phyloP scores from a whole-genome alignment of 140 eudicot species.

The Stevia rebaudiana region DNA sequence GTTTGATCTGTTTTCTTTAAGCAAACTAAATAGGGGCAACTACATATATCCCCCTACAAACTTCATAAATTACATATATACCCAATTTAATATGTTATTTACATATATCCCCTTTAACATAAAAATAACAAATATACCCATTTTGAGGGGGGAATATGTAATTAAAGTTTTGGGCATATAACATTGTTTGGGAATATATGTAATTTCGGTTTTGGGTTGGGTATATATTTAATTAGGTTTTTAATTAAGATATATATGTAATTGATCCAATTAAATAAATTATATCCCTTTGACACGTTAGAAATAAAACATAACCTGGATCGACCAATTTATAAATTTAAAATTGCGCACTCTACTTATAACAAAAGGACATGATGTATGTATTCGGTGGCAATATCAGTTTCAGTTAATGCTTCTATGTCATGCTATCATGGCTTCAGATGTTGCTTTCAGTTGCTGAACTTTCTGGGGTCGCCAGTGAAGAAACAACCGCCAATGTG shows the following conservation, averaged over 20 bases:
- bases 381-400: not conserved
- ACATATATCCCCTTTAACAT: too few species aligned
- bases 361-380: not conserved
- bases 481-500: constrained; percentile 29
- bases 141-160: too few species aligned
- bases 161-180: too few species aligned
- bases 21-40: too few species aligned
- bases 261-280: not conserved
- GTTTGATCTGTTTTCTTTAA: not conserved
- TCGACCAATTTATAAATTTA: not conserved
- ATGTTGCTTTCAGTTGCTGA: constrained; percentile 59
- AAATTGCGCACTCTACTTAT: not conserved
- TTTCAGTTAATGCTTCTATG: constrained; percentile 14
- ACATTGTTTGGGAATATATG: too few species aligned
- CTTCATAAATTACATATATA: too few species aligned
- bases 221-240: too few species aligned
- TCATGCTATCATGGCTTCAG: constrained; percentile 47
- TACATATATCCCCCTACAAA: too few species aligned
- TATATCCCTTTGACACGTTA: not conserved
- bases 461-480: constrained; percentile 41
- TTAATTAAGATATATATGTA: too few species aligned
- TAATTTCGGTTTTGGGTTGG: too few species aligned
- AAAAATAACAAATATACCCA: too few species aligned
- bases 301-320: not conserved
- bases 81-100: too few species aligned